Conservation (phyloP, 139 green algal species). For the Nannochloris sp. region DNA sequence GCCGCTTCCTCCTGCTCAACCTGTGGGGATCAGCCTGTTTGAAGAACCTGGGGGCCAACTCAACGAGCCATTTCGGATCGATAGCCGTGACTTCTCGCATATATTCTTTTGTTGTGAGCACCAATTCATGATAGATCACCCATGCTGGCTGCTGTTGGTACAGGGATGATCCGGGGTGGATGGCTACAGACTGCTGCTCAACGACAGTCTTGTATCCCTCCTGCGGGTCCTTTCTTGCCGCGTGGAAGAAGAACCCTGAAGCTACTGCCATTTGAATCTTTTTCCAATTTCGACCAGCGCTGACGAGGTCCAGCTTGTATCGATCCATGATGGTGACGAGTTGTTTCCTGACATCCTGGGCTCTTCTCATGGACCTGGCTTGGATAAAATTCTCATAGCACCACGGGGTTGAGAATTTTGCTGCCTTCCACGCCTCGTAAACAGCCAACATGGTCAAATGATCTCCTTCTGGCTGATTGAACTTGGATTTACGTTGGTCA, state of each 20-base stretch:
- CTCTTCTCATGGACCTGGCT: conserved; percentile 75
- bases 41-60: conserved; percentile 97
- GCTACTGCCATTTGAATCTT: conserved; percentile 78
- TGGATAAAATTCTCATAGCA: conserved; percentile 94
- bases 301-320: conserved; percentile 12
- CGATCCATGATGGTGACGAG: conserved; percentile 97
- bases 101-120: conserved; percentile 98
- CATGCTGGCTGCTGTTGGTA: conserved; percentile 92
- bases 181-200: conserved; percentile 93
- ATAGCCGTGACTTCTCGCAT: conserved; percentile 66
- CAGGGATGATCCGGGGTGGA: conserved; percentile 82
- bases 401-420: conserved; percentile 88
- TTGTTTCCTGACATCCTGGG: conserved; percentile 93
- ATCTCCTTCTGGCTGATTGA: conserved; percentile 94
- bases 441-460: conserved; percentile 94
- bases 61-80: conserved; percentile 93
- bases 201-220: conserved; percentile 72
- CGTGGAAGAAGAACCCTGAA: conserved; percentile 95
- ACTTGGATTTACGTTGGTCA: conserved; percentile 92
- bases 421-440: conserved; percentile 93
- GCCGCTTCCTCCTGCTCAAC: conserved; percentile 82
- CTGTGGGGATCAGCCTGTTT: conserved; percentile 79
- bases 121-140: conserved; percentile 85
- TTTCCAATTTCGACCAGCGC: conserved; percentile 72
- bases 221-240: conserved; percentile 69